Percentiles rank a stretch among this genome's conserved stretches.
Evolutionary conservation across 495 filamentous ascomycete genomes (phyloP).

Genomic region (Zalerion maritima): DNA sequence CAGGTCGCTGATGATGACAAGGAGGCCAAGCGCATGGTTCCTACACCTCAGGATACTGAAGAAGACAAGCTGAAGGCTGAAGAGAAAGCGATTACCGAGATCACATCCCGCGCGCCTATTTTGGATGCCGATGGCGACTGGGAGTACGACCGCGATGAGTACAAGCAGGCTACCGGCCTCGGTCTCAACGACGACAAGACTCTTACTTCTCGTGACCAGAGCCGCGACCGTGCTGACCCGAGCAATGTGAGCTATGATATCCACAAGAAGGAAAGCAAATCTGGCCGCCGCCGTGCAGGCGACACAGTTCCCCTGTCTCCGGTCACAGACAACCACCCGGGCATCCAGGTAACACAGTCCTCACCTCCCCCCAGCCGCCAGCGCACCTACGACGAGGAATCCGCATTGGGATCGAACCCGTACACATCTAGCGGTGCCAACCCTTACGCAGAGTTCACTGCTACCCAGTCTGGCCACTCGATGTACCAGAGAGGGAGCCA

Average conservation of each 20-base stretch:
- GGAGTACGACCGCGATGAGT: constrained; percentile 22
- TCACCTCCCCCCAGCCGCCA: not conserved
- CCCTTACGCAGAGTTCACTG: constrained; percentile 8
- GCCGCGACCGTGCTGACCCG: constrained; percentile 15
- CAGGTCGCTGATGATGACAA: constrained; percentile 46
- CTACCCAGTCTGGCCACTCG: constrained; percentile 11
- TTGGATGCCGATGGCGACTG: constrained; percentile 23
- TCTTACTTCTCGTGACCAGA: constrained; percentile 13
- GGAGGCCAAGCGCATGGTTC: constrained; percentile 46
- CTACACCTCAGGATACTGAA: constrained; percentile 12
- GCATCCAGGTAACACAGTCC: constrained; percentile 21
- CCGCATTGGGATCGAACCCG: no score
- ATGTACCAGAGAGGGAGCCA: constrained; percentile 8
- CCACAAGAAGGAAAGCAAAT: constrained; percentile 23
- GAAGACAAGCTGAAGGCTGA: constrained; percentile 11
- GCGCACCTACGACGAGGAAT: constrained; percentile 3
- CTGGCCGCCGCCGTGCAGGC: constrained; percentile 30
- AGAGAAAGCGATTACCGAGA: constrained; percentile 19
- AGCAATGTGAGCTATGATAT: constrained; percentile 14
- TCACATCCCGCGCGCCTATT: constrained; percentile 23
- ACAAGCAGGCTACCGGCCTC: no score
- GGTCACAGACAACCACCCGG: constrained; percentile 9
- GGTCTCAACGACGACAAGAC: constrained; percentile 25
- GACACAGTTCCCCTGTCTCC: constrained; percentile 18
- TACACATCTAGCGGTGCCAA: constrained; percentile 18